Percentiles rank a stretch among this genome's conserved stretches.
Evolutionary conservation across 805 yeast genomes (phyloP).

Genomic region (Starmera dryadoides): DNA sequence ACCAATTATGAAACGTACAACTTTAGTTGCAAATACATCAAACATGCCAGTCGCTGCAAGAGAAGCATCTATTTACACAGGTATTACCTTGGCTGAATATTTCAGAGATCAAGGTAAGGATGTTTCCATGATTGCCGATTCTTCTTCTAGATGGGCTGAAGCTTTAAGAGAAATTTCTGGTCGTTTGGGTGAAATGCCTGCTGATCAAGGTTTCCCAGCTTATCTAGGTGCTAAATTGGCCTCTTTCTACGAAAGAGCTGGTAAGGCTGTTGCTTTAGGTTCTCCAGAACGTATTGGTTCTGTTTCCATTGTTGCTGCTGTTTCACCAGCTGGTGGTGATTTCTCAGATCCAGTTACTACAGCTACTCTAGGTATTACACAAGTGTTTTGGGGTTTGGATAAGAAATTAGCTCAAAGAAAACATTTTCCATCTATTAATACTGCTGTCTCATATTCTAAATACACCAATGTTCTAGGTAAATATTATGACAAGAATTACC

Average conservation of each 20-base stretch:
- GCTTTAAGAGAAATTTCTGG: constrained; percentile 99
- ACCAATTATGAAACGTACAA: constrained; percentile 99
- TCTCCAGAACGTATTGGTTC: constrained; percentile 96
- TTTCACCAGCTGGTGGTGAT: constrained; percentile 99
- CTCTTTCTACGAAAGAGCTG: constrained; percentile 99
- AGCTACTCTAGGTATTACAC: constrained; percentile 98
- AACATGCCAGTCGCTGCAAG: constrained; percentile 99
- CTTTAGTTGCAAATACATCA: constrained; percentile 96
- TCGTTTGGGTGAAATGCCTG: constrained; percentile 99
- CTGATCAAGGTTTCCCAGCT: constrained; percentile 99
- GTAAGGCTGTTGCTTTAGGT: constrained; percentile 91
- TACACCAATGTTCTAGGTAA: constrained; percentile 82
- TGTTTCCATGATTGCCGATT: constrained; percentile 99
- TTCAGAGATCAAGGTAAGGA: constrained; percentile 99
- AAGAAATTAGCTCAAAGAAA: constrained; percentile 98
- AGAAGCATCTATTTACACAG: constrained; percentile 99
- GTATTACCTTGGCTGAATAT: constrained; percentile 97
- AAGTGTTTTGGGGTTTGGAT: constrained; percentile 99
- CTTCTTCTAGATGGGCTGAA: constrained; percentile 99
- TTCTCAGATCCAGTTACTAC: constrained; percentile 99
- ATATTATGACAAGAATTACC: constrained; percentile 78
- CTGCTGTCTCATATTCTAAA: constrained; percentile 93
- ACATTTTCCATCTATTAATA: constrained; percentile 98
- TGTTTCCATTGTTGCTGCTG: constrained; percentile 99
- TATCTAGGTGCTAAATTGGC: constrained; percentile 98